These are phyloP conservation scores for Eragrostis nindensis DNA, from an alignment of 176 grass and related monocot species.

Conservation along the genomic window DNA sequence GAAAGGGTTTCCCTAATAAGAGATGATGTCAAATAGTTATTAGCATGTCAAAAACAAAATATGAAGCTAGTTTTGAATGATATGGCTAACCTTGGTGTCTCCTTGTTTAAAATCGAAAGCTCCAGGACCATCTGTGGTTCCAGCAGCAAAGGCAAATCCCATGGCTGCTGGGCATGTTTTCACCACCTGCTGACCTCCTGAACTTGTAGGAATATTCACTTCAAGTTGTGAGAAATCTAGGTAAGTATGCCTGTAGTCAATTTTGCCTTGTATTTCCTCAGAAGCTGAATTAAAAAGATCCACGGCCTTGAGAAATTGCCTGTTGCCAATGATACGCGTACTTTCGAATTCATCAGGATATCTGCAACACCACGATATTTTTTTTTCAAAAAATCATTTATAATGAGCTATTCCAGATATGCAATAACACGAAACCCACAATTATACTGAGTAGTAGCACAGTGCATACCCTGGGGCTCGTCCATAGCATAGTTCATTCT, in stretches of 20 bases:
- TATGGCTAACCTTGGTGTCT: slow-evolving; percentile 73
- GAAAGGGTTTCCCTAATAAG: slow-evolving; percentile 90
- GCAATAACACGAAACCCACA: not conserved
- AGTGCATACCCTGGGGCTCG: slow-evolving; percentile 83
- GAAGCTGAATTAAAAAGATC: slow-evolving; percentile 84
- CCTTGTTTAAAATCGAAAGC: slow-evolving; percentile 97
- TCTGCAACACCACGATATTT: slow-evolving; percentile 60
- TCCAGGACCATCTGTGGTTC: slow-evolving; percentile 97
- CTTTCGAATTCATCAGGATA: slow-evolving; percentile 98
- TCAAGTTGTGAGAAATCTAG: slow-evolving; percentile 88
- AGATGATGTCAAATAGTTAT: slow-evolving; percentile 31
- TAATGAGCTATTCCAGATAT: not conserved
- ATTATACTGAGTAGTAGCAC: slow-evolving; percentile 17
- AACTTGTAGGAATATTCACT: slow-evolving; percentile 60
- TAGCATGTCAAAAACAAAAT: slow-evolving; percentile 4
- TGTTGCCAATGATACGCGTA: slow-evolving; percentile 82
- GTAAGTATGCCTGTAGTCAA: slow-evolving; percentile 84
- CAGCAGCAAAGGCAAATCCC: slow-evolving; percentile 97
- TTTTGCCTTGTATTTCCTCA: slow-evolving; percentile 77
- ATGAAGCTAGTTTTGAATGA: slow-evolving; percentile 37
- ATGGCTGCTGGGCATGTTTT: slow-evolving; percentile 97
- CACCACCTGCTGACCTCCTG: slow-evolving; percentile 48
- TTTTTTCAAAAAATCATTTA: not conserved
- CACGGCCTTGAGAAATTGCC: slow-evolving; percentile 83
- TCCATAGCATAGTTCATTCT: slow-evolving; percentile 97